Conservation (phyloP, 345 rosid species). For the Lepidium sativum region DNA sequence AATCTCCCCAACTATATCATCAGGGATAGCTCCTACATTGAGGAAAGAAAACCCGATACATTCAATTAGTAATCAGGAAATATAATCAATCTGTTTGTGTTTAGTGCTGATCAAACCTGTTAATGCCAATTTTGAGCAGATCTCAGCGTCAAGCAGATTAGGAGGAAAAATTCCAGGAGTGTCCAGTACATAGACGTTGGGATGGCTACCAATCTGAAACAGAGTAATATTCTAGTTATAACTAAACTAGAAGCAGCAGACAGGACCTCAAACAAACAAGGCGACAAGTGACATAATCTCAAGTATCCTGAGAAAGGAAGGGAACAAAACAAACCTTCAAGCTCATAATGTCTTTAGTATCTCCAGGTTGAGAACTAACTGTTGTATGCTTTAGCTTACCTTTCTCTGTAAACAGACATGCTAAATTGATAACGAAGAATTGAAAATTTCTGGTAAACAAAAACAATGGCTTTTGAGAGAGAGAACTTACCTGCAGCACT, state of each 20-base stretch:
- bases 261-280: not conserved
- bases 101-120: constrained; percentile 43
- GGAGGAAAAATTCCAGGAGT: constrained; percentile 84
- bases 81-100: not conserved
- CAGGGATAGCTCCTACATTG: constrained; percentile 57
- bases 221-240: not conserved
- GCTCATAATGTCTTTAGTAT: constrained; percentile 78
- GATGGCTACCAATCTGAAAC: constrained; percentile 73
- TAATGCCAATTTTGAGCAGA: constrained; percentile 67
- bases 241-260: not conserved
- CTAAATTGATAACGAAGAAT: not conserved
- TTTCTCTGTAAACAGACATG: constrained; percentile 40
- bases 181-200: constrained; percentile 65
- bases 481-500: constrained; percentile 51
- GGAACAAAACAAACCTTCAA: constrained; percentile 53
- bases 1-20: constrained; percentile 39
- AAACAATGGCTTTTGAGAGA: not conserved
- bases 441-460: not conserved
- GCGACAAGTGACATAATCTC: not conserved
- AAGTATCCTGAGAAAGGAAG: not conserved
- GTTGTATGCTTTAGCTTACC: constrained; percentile 69
- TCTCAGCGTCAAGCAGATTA: constrained; percentile 37
- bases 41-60: not conserved
- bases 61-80: not conserved
- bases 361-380: constrained; percentile 76